Evolutionary conservation across 805 yeast species (phyloP).

Genomic region (Ogataea populi-albae): DNA sequence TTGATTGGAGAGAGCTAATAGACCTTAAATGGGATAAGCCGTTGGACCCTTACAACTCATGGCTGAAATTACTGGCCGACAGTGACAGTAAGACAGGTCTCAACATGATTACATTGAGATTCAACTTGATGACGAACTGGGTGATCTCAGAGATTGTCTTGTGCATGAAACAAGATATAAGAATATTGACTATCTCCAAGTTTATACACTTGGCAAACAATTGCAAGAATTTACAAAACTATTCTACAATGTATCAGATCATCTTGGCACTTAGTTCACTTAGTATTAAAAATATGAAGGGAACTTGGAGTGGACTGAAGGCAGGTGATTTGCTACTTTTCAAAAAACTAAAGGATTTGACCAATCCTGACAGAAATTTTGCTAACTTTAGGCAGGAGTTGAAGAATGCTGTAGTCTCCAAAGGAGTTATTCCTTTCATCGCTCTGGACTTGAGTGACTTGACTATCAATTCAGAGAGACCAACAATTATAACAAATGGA

Average conservation of each 20-base stretch:
- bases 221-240: constrained; percentile 72
- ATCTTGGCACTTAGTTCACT: constrained; percentile 74
- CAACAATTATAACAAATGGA: constrained; percentile 37
- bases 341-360: constrained; percentile 63
- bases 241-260: constrained; percentile 83
- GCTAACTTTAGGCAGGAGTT: constrained; percentile 61
- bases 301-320: constrained; percentile 72
- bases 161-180: constrained; percentile 56
- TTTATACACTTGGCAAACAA: constrained; percentile 83
- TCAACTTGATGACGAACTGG: constrained; percentile 90
- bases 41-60: constrained; percentile 68
- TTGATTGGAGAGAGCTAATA: constrained; percentile 89
- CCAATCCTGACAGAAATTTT: constrained; percentile 76
- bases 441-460: constrained; percentile 84
- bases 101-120: constrained; percentile 77
- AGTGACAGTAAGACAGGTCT: constrained; percentile 55
- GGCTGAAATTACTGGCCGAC: constrained; percentile 74
- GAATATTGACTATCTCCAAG: constrained; percentile 72
- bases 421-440: constrained; percentile 87
- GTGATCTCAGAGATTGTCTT: constrained; percentile 80
- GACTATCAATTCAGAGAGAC: constrained; percentile 66
- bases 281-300: constrained; percentile 53
- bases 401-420: constrained; percentile 50
- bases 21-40: constrained; percentile 72
- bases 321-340: constrained; percentile 70